Evolutionary conservation across 495 filamentous ascomycete species (phyloP), one percentile per base, ranked within the genome.

Genomic region (Geoglossum glabrum): DNA sequence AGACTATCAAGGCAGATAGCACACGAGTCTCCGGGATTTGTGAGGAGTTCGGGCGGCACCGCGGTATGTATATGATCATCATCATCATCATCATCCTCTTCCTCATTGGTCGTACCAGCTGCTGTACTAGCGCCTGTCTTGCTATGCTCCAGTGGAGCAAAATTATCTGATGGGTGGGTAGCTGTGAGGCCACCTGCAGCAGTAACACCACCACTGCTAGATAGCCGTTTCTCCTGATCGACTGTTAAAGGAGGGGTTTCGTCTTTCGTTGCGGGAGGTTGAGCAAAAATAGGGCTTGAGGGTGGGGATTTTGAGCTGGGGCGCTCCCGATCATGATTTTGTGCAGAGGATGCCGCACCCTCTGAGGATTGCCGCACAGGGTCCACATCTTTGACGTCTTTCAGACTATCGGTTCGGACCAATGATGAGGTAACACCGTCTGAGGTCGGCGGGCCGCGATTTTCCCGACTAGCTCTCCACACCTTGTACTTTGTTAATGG

Each of bases 1-100:
- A 98, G 78, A 0, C 77, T 82, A 62, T 98, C 92, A 61, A 98
- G 82, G 66, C 92, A 98, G 61, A 98, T 98, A 19, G 92, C 92
- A 69, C 92, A 98, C 3, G 89, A 84, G 64, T 99, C 92, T 25
- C 93, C 92, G n/a, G 86, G 86, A 46, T 82, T 85, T 17, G 82
- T 80, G 51, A 95, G 74, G 64, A 92, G 76, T 61, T 95, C 88
- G 0, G 85, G 81, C 10, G 88, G 82, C 3, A 94, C 74, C 11
- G 89, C 84, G 49, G 83, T 82, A 55, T 86, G 79, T 58, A 94
- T 93, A 15, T 86, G 86, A 62, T 90, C 85, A 52, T 89, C 84
- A n/a, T 87, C 85, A 52, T 89, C 84, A n/a, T 87, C 81, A 15
- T 95, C 86, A 1, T 86, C 80, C 1, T 87, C 82, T 3, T 79